Conservation (phyloP, 306 rosid species). For the Geum urbanum region DNA sequence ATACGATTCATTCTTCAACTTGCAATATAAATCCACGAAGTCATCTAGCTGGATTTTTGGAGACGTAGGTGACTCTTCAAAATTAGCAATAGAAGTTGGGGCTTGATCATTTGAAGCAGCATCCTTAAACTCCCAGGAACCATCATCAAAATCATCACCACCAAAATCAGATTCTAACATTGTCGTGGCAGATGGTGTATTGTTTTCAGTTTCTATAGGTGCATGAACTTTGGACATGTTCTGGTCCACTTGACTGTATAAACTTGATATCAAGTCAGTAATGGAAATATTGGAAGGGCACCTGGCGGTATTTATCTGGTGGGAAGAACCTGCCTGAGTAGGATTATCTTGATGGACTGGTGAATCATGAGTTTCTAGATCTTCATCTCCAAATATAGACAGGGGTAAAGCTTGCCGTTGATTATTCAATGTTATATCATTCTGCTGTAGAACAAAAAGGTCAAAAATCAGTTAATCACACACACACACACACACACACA, state of each 20-base stretch:
- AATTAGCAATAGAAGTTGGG: conserved; percentile 32
- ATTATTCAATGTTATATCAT: conserved; percentile 33
- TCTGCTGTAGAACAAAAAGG: conserved; percentile 38
- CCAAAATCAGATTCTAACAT: conserved; percentile 38
- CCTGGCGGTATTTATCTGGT: conserved; percentile 28
- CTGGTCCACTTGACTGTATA: conserved; percentile 67
- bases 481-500: no score
- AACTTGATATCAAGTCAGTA: conserved; percentile 68
- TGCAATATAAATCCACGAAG: conserved; percentile 56
- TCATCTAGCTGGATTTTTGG: conserved; percentile 40
- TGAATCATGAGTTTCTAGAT: conserved; percentile 40
- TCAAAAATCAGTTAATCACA: not conserved
- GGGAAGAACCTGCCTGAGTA: conserved; percentile 28
- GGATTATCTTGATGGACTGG: conserved; percentile 42
- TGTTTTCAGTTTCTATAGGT: conserved; percentile 45
- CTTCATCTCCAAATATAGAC: conserved; percentile 70
- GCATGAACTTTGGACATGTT: conserved; percentile 33
- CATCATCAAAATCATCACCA: conserved; percentile 57
- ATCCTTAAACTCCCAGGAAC: conserved; percentile 72
- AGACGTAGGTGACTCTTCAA: conserved; percentile 33
- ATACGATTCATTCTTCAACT: conserved; percentile 59
- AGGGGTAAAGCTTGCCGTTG: conserved; percentile 65
- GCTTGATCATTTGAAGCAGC: conserved; percentile 34
- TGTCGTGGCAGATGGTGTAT: conserved; percentile 22
- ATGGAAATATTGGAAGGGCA: conserved; percentile 51